These are phyloP conservation scores for Sordariomycetes sp. DNA, from an alignment of 2,329 filamentous ascomycete species.

Conservation along the genomic window DNA sequence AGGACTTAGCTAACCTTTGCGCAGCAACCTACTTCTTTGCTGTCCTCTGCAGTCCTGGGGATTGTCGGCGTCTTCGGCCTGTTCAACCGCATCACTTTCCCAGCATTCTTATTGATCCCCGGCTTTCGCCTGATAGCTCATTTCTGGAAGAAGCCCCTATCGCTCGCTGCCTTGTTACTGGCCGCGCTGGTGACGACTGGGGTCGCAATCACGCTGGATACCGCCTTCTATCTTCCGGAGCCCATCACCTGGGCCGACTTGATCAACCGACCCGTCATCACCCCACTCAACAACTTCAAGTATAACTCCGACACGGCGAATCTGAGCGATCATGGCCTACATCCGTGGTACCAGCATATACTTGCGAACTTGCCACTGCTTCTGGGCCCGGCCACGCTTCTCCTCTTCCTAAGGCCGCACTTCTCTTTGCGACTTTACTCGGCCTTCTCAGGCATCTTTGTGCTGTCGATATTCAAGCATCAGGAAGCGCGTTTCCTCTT, in stretches of 20 bases:
- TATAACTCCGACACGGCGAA: conserved; percentile 67
- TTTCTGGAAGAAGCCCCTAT: conserved; percentile 50
- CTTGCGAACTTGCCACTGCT: conserved; percentile 61
- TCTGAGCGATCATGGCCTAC: conserved; percentile 65
- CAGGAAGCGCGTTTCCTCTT: conserved; percentile 74
- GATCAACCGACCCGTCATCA: conserved; percentile 57
- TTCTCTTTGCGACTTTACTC: conserved; percentile 57
- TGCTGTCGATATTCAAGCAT: conserved; percentile 67
- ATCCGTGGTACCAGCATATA: conserved; percentile 71
- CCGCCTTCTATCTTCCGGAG: conserved; percentile 64
- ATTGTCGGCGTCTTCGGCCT: conserved; percentile 76
- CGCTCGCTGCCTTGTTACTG: conserved; percentile 53
- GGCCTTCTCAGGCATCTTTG: conserved; percentile 61
- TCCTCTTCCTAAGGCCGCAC: conserved; percentile 50
- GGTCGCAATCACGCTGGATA: conserved; percentile 74
- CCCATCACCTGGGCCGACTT: conserved; percentile 58
- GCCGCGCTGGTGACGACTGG: conserved; percentile 60
- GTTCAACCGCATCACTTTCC: conserved; percentile 97
- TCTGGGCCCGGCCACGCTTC: conserved; percentile 57
- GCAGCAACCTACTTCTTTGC: conserved; percentile 64
- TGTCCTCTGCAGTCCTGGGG: conserved; percentile 70
- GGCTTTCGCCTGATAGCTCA: conserved; percentile 76
- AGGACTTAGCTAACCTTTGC: too few relatives aligned
- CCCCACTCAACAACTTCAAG: conserved; percentile 66
- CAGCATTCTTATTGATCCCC: conserved; percentile 82